A percentile compares a stretch with the other conserved stretches of the same genome.
Conservation (phyloP, 345 rosid genomes). For the Euphorbia peplus region DNA sequence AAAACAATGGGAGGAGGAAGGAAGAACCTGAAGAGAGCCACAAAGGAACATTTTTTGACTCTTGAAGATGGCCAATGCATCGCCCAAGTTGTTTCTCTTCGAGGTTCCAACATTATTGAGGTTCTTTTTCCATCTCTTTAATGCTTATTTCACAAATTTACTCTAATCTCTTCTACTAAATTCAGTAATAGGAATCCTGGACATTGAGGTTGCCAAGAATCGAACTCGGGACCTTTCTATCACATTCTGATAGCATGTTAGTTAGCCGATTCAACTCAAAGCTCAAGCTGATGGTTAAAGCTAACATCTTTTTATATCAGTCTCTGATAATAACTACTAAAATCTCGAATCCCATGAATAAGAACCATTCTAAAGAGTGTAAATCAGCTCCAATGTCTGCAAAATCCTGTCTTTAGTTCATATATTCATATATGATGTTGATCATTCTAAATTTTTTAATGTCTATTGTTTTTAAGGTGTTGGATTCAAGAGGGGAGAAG, state of each 20-base stretch:
- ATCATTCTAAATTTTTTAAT: neutral
- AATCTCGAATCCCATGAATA: neutral
- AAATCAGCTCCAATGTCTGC: neutral
- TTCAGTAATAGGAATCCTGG: too few relatives aligned
- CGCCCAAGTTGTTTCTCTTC: constrained; percentile 71
- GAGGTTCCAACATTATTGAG: constrained; percentile 93
- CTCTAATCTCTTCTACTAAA: neutral
- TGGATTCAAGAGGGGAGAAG: constrained; percentile 65
- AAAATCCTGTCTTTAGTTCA: neutral
- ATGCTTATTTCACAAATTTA: neutral
- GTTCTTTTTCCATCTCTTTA: constrained; percentile 5
- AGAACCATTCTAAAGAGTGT: too few relatives aligned
- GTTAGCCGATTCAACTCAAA: too few relatives aligned
- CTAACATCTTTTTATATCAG: neutral
- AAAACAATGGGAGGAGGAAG: constrained; percentile 69
- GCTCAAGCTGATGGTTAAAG: too few relatives aligned
- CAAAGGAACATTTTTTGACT: constrained; percentile 45
- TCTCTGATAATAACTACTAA: neutral
- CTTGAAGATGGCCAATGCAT: constrained; percentile 68
- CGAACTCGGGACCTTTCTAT: too few relatives aligned
- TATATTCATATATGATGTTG: neutral
- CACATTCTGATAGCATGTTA: too few relatives aligned
- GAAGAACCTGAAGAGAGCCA: constrained; percentile 79
- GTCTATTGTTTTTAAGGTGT: constrained; percentile 40
- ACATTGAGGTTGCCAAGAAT: too few relatives aligned